These are phyloP conservation scores for Rubia peregrina DNA, from an alignment of 305 asterid genomes.

Conservation along the genomic window DNA sequence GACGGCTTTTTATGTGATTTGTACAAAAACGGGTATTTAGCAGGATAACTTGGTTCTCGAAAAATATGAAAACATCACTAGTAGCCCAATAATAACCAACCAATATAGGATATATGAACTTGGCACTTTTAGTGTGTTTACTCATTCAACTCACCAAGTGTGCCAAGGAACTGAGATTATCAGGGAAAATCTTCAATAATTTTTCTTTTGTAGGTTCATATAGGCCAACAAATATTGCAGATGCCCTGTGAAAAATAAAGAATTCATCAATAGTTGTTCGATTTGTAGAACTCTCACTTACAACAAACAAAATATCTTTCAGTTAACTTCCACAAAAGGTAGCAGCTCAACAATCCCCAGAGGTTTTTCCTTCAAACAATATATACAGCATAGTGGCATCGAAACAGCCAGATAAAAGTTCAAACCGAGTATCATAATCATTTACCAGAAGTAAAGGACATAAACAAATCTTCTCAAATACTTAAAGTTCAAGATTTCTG, in stretches of 20 bases:
- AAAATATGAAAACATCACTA: neutral
- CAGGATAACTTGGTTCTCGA: neutral
- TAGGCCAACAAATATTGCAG: conserved; percentile 66
- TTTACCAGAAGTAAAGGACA: neutral
- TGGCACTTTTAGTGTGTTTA: neutral
- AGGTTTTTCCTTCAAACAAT: neutral
- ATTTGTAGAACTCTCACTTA: neutral
- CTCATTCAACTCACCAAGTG: conserved; percentile 46
- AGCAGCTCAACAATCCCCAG: neutral
- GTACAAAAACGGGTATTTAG: neutral
- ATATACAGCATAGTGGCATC: neutral
- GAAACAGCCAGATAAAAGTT: neutral
- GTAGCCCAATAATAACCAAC: neutral
- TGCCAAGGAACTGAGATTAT: conserved; percentile 54
- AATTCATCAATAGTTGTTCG: neutral
- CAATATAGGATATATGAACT: conserved; percentile 1
- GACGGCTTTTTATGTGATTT: neutral
- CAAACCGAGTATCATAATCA: neutral
- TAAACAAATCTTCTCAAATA: neutral
- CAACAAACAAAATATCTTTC: neutral
- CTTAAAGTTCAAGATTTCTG: neutral
- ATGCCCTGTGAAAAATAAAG: conserved; percentile 43
- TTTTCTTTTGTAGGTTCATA: conserved; percentile 67
- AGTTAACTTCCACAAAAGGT: conserved; percentile 3
- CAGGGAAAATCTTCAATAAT: conserved; percentile 48